These are phyloP conservation scores for Malus fusca DNA, from an alignment of 306 rosid species.

Conservation along the genomic window DNA sequence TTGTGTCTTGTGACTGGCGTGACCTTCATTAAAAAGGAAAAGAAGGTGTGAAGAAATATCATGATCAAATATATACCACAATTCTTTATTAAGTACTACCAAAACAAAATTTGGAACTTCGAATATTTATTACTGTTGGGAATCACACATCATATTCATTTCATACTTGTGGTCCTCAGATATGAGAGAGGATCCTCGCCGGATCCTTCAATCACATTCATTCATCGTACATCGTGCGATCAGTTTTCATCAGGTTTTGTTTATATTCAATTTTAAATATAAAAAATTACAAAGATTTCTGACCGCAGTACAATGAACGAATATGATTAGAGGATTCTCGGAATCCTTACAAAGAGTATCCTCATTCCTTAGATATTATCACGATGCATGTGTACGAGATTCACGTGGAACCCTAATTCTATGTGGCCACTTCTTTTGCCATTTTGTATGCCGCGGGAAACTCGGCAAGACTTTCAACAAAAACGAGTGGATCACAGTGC, in stretches of 20 bases:
- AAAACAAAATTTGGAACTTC: neutral
- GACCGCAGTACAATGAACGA: no score
- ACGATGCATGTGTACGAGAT: neutral
- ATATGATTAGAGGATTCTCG: no score
- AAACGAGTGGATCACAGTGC: neutral
- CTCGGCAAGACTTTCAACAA: neutral
- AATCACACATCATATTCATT: neutral
- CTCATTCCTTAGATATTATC: neutral
- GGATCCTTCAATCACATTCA: no score
- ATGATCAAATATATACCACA: neutral
- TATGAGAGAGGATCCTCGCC: no score
- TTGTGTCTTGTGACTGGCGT: neutral
- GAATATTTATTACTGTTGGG: no score
- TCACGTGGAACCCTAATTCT: neutral
- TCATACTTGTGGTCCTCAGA: no score
- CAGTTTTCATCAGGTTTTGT: no score
- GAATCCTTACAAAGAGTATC: no score
- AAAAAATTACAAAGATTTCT: no score
- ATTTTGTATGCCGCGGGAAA: neutral
- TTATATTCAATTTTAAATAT: no score
- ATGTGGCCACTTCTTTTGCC: neutral
- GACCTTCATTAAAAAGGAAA: neutral
- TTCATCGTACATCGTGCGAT: no score
- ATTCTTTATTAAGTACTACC: neutral
- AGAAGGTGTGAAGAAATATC: neutral